Evolutionary conservation across 768 basidiomycete genomes (phyloP), one percentile per base, ranked within the genome.

Genomic region (Albatrellus ellisii): DNA sequence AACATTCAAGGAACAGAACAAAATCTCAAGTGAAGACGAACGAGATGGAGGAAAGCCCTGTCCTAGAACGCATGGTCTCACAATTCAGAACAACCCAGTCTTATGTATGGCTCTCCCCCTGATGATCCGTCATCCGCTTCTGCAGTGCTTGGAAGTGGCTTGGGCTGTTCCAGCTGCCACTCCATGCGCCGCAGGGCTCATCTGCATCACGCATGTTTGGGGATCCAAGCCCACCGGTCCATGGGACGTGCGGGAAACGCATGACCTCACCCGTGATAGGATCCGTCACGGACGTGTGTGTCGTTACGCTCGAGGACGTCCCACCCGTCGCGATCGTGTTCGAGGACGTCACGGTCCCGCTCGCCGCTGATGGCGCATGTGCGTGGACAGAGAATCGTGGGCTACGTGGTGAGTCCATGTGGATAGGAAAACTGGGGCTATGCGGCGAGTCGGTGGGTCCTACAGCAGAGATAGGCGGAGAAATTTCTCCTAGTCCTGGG

Each of bases 381-480:
- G 42, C 33, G 1, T 43, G 42, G 9, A 37, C 36, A 1, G 47
- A 10, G 18, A 17, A 36, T 12, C 37, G 17, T 17, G 46, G 41
- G 17, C 31, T 35, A 2, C 37, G 29, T n/a, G 41, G 41, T 21
- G 39, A 11, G 11, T 44, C 42, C 21, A 41, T 7, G 17, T 45
- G 35, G 3, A 42, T 24, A 34, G 39, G 39, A 2, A 26, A 34
- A 17, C n/a, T 46, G 33, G 3, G 46, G 41, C 12, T 49, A 15
- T 18, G 21, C 41, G 18, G 20, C 25, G 36, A 46, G 20, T 43
- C 34, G 42, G 37, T 47, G 22, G 36, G 45, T 6, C 50, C 50
- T 4, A 54, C 52, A n/a, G 60, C 59, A 15, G 60, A 62, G 6
- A 62, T 47, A 4, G 58, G 56, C 7, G 57, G 59, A 1, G 58